phyloP scores from a whole-genome alignment of 176 grass and related monocot genomes.

The Triticum timopheevii region DNA sequence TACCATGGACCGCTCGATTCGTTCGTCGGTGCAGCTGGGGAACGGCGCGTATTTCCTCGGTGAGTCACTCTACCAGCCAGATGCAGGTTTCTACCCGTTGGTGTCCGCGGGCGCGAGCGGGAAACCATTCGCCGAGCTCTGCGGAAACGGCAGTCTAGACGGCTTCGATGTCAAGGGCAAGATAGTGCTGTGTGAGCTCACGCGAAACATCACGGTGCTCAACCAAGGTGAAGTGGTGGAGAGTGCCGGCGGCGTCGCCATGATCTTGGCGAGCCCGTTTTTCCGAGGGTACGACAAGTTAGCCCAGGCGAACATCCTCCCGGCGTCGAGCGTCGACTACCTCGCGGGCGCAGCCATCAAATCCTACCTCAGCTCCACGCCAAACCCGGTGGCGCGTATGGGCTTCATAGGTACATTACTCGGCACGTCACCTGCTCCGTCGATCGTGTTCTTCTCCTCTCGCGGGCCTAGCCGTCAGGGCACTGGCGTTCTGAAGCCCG shows the following conservation, averaged over 20 bases:
- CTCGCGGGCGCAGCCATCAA: neutral
- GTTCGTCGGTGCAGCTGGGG: neutral
- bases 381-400: neutral
- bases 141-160: slow-evolving; percentile 12
- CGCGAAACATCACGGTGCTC: neutral
- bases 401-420: neutral
- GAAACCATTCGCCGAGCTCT: neutral
- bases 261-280: slow-evolving; percentile 33
- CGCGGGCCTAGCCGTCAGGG: neutral
- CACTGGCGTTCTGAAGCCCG: neutral
- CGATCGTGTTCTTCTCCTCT: neutral
- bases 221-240: neutral
- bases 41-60: neutral
- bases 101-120: neutral
- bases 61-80: neutral
- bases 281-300: slow-evolving; percentile 27
- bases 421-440: neutral
- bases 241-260: slow-evolving; percentile 17
- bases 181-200: slow-evolving; percentile 45
- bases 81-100: neutral
- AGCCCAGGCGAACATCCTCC: neutral
- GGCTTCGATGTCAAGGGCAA: slow-evolving; percentile 44
- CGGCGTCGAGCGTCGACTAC: neutral
- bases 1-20: slow-evolving; percentile 34
- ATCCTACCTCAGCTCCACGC: neutral